Conservation (phyloP, 2,329 filamentous ascomycete genomes). For the Fusarium illudens region DNA sequence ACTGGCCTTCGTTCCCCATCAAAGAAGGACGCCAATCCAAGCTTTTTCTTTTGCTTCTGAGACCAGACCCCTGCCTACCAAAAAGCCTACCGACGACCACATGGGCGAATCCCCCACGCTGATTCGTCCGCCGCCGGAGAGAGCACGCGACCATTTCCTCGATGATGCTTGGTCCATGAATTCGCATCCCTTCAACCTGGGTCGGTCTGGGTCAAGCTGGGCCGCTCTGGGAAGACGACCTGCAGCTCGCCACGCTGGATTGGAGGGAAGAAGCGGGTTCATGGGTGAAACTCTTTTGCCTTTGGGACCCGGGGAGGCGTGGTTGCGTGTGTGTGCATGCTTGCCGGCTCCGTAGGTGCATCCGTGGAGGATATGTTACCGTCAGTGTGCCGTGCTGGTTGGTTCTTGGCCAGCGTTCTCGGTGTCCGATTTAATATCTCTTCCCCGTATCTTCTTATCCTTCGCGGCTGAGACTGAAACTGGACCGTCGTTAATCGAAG, state of each 20-base stretch:
- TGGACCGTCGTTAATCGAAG: conserved; percentile 12
- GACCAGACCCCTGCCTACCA: conserved; percentile 35
- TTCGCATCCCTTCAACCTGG: conserved; percentile 31
- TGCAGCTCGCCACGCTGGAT: conserved; percentile 31
- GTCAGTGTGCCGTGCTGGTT: not conserved
- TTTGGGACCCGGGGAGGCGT: conserved; percentile 17
- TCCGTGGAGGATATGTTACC: conserved; percentile 9
- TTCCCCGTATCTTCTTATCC: conserved; percentile 16
- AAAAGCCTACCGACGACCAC: conserved; percentile 44
- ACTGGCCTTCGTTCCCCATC: conserved; percentile 19
- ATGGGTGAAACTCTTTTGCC: conserved; percentile 36
- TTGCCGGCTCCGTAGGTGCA: conserved; percentile 11
- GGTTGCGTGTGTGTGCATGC: conserved; percentile 27
- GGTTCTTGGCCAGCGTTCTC: conserved; percentile 7
- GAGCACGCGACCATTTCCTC: conserved; percentile 56
- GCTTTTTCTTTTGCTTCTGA: conserved; percentile 34
- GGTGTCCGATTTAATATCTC: conserved; percentile 27
- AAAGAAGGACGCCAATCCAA: conserved; percentile 31
- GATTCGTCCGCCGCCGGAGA: conserved; percentile 46
- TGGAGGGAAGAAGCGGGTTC: conserved; percentile 39
- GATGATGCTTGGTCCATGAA: conserved; percentile 55
- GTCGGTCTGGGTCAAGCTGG: conserved; percentile 28
- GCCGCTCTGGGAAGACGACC: conserved; percentile 14
- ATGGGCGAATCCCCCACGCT: conserved; percentile 45
- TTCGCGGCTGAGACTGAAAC: conserved; percentile 17